Base-by-base conservation (phyloP, 2,329 filamentous ascomycete genomes). In the Magnaporthiopsis rhizophila region DNA sequence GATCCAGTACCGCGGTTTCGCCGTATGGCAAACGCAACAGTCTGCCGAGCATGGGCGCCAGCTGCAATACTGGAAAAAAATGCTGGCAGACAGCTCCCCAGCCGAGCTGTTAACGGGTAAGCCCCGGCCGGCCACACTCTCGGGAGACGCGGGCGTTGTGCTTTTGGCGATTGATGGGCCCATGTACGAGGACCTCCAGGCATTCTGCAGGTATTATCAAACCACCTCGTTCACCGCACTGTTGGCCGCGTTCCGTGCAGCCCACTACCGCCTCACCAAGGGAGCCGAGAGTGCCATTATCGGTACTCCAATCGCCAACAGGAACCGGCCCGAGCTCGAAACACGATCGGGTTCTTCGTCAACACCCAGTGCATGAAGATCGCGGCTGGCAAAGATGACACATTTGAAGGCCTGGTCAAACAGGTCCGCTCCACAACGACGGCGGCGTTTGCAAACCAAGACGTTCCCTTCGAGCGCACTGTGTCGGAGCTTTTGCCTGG, bases 141-240 rank as follows among this genome's bases (percentile, higher is more conserved):
- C 58, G 8, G 58, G 58, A n/a, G 18, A 34, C 9, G 26, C 58
- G 3, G 58, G 28, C 7, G 34, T 59, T 11, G 58, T 59, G 24
- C 3, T 11, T 8, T 5, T 59, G 18, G 13, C 15, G 3, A 21
- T 59, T n/a, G 58, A 59, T 7, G 58, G 58, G 11, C 2, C 58
- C 18, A 6, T 59, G 11, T 59, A 59, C 58, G 58, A 59, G 24
- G 24, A 59, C 58, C 28, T 59, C 9, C 28, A 21, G 13, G 58
- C 21, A 21, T 18, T 61, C 28, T 45, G 56, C 36, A 32, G 36
- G 21, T 1, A 13, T 21, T 12, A 34, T 6, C 6, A 58, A 9
- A 34, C 59, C 82, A 0, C 72, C 71, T 13, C 67, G 70, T 59
- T 59, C 28, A 34, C 26, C 24, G 28, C 21, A 12, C 26, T 59